Evolutionary conservation across 1,284 basidiomycete species (phyloP), one percentile per base, ranked within the genome.

Genomic region (Ceratobasidium sp.): DNA sequence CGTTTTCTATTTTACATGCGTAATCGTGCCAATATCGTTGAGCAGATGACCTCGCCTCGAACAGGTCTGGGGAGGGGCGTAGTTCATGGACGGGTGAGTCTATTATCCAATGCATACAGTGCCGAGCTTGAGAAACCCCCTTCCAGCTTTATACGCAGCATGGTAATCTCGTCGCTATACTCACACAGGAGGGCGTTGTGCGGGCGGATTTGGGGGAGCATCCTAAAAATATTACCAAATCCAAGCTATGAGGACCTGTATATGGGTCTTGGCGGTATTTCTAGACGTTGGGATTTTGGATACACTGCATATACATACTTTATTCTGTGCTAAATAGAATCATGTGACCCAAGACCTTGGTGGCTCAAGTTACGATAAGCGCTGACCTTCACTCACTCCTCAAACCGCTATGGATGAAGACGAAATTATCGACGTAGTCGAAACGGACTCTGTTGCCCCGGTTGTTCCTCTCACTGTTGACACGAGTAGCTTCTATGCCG

Each of bases 171-270:
- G 85, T 95, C 19, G 95, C 94, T 13, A 87, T 92, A 9, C 90
- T 89, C 41, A 88, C 88, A 24, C 95, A 97, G 81, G 95, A 96
- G 84, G 94, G 95, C 2, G 92, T 85, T 9, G 82, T 85, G 9
- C 77, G 84, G 34, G 88, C 89, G 22, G 84, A 87, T 76, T 83
- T 86, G 74, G 83, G 84, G 75, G 85, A 76, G 48, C 76, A 80
- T 46, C 69, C 74, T 46, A 76, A 79, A 64, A 77, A 75, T 65
- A 78, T 77, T 27, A 74, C 74, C n/a, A 76, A 80, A 64, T 78
- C 85, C 24, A 87, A 86, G 79, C 80, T 87, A 53, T 87, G 80
- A 82, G n/a, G 22, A 11, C 19, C 31, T 34, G 11, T 9, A 9
- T 46, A n/a, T 34, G 39, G 29, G n/a, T 11, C 14, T 65, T 39